Conservation (phyloP, 148 eudicot genomes). For the Heliosperma pusillum region DNA sequence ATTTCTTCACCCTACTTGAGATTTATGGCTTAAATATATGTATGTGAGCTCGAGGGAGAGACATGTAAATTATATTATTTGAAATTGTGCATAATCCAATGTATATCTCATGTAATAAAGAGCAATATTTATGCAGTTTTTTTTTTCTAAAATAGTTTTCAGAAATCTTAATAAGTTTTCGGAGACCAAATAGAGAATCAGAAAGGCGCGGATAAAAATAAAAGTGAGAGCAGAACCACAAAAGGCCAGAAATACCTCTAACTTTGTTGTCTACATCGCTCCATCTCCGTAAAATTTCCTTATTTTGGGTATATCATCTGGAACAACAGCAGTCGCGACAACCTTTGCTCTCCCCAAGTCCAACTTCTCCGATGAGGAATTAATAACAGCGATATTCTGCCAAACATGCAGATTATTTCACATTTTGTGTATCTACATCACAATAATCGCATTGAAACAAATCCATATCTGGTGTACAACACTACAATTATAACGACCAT, state of each 20-base stretch:
- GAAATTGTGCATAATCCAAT: background rate
- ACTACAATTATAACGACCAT: background rate
- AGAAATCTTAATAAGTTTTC: too few relatives aligned
- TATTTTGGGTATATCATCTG: constrained; percentile 67
- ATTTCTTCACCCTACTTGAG: background rate
- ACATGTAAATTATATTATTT: background rate
- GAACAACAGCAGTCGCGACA: constrained; percentile 73
- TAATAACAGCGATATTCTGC: constrained; percentile 49
- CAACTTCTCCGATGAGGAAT: constrained; percentile 70
- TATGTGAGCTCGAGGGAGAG: background rate
- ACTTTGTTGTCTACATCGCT: constrained; percentile 82
- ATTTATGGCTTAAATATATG: background rate
- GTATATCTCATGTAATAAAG: too few relatives aligned
- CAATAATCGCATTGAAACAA: background rate
- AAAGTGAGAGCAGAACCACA: background rate
- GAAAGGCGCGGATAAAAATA: constrained; percentile 1
- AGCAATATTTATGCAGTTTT: too few relatives aligned
- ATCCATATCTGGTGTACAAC: background rate
- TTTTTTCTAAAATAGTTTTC: too few relatives aligned
- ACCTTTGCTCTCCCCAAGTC: constrained; percentile 87
- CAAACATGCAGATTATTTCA: background rate
- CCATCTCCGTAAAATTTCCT: constrained; percentile 65
- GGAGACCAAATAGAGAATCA: constrained; percentile 4
- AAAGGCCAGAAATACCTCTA: background rate
- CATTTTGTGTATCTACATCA: background rate